Percentiles rank a stretch among this genome's conserved stretches.
These are phyloP conservation scores for Yarrowia divulgata DNA, from an alignment of 805 yeast species.

Conservation along the genomic window DNA sequence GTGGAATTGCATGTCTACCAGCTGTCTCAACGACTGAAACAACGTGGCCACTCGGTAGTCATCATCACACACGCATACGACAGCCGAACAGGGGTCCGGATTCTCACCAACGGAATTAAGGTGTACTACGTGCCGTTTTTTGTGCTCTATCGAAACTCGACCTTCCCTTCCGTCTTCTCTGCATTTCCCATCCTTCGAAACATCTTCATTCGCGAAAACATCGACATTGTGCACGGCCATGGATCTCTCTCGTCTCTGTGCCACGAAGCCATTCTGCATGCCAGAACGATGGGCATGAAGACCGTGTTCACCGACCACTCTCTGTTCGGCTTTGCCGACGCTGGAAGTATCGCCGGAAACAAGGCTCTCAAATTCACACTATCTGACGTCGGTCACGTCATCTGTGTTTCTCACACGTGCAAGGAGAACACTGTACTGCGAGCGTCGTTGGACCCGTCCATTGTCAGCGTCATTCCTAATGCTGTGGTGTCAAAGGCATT, in stretches of 20 bases:
- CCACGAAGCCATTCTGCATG: conserved; percentile 92
- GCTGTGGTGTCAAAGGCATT: conserved; percentile 93
- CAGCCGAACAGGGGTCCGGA: conserved; percentile 80
- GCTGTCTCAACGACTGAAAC: conserved; percentile 76
- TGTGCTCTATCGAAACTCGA: conserved; percentile 80
- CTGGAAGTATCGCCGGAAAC: conserved; percentile 83
- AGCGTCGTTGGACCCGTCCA: conserved; percentile 77
- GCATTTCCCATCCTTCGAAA: conserved; percentile 85
- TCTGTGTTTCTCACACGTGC: conserved; percentile 96
- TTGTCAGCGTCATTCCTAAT: conserved; percentile 91
- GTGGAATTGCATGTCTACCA: conserved; percentile 96
- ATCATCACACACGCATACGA: conserved; percentile 90
- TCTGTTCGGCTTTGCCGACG: conserved; percentile 88
- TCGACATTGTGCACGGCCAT: conserved; percentile 94
- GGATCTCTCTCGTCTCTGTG: conserved; percentile 87
- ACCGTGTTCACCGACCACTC: conserved; percentile 97
- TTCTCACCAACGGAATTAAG: conserved; percentile 86
- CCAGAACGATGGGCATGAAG: conserved; percentile 86
- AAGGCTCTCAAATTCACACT: conserved; percentile 82
- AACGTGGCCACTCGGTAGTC: conserved; percentile 82
- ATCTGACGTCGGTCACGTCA: conserved; percentile 87
- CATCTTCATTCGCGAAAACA: conserved; percentile 81
- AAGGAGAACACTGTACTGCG: conserved; percentile 93
- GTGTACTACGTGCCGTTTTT: conserved; percentile 88
- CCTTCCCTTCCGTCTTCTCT: conserved; percentile 88